phyloP scores from a whole-genome alignment of 306 rosid genomes.

The Trichosanthes truncata region DNA sequence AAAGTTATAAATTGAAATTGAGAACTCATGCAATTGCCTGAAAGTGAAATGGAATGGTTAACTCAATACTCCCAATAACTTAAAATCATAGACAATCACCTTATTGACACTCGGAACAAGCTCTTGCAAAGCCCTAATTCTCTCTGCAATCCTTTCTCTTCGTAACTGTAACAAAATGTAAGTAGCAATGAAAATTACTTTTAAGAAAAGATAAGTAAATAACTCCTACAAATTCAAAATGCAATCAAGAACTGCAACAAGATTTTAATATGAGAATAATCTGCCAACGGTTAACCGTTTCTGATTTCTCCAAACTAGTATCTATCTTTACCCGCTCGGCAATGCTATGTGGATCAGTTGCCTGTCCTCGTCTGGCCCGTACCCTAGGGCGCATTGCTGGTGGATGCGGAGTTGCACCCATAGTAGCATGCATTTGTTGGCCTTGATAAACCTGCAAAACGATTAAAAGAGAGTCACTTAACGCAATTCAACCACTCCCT shows the following conservation, averaged over 20 bases:
- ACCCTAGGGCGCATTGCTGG: slow-evolving; percentile 95
- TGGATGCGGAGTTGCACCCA: slow-evolving; percentile 65
- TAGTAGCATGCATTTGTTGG: slow-evolving; percentile 52
- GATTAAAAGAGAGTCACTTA: neutral
- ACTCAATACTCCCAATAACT: neutral
- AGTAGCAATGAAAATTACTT: slow-evolving; percentile 5
- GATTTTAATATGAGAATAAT: neutral
- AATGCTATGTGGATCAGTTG: slow-evolving; percentile 98
- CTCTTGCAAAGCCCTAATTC: slow-evolving; percentile 95
- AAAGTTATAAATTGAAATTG: neutral
- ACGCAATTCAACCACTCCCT: neutral
- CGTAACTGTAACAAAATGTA: slow-evolving; percentile 53
- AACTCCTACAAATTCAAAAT: neutral
- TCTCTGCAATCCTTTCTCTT: slow-evolving; percentile 95
- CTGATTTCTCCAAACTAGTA: neutral
- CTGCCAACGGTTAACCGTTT: neutral
- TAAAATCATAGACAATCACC: slow-evolving; percentile 31
- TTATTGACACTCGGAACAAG: slow-evolving; percentile 93
- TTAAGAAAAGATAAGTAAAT: neutral
- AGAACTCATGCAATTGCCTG: neutral
- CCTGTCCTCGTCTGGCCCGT: slow-evolving; percentile 97
- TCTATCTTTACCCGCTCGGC: slow-evolving; percentile 77
- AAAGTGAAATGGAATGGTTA: neutral
- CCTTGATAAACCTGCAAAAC: slow-evolving; percentile 68
- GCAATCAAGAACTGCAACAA: neutral